Conservation (phyloP, 2,329 filamentous ascomycete species). For the Juglanconis sp. region DNA sequence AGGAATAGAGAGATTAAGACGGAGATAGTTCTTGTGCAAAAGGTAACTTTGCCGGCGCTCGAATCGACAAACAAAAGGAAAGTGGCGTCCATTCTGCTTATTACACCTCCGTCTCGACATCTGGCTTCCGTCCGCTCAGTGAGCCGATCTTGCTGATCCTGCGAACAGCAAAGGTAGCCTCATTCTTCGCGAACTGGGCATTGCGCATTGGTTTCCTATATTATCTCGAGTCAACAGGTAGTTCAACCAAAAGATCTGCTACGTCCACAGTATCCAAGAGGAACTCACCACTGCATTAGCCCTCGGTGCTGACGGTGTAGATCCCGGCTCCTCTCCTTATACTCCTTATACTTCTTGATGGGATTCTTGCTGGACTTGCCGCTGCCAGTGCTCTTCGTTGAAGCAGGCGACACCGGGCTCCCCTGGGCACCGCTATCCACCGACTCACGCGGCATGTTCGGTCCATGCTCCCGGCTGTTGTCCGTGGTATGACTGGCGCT, state of each 20-base stretch:
- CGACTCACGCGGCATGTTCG: conserved; percentile 19
- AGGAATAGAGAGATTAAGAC: no score
- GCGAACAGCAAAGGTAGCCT: conserved; percentile 73
- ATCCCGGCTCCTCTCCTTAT: conserved; percentile 66
- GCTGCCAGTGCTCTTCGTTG: conserved; percentile 25
- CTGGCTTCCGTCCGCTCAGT: conserved; percentile 77
- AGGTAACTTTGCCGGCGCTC: background rate
- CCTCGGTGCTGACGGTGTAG: conserved; percentile 84
- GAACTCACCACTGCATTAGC: conserved; percentile 77
- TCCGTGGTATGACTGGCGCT: background rate
- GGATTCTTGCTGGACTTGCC: conserved; percentile 46
- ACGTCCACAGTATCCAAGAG: background rate
- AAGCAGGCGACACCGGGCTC: conserved; percentile 4
- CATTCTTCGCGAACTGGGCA: conserved; percentile 80
- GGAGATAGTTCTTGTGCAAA: background rate
- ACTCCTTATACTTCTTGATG: conserved; percentile 57
- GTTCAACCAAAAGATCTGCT: background rate
- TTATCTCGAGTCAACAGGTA: background rate
- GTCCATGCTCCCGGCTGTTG: conserved; percentile 7
- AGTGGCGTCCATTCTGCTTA: no score
- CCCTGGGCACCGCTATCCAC: conserved; percentile 24
- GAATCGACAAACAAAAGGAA: background rate
- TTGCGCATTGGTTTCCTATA: conserved; percentile 73
- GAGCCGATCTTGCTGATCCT: conserved; percentile 75
- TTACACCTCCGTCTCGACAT: conserved; percentile 75